These are phyloP conservation scores for Corynascus novoguineensis DNA, from an alignment of 495 filamentous ascomycete genomes.

Conservation along the genomic window DNA sequence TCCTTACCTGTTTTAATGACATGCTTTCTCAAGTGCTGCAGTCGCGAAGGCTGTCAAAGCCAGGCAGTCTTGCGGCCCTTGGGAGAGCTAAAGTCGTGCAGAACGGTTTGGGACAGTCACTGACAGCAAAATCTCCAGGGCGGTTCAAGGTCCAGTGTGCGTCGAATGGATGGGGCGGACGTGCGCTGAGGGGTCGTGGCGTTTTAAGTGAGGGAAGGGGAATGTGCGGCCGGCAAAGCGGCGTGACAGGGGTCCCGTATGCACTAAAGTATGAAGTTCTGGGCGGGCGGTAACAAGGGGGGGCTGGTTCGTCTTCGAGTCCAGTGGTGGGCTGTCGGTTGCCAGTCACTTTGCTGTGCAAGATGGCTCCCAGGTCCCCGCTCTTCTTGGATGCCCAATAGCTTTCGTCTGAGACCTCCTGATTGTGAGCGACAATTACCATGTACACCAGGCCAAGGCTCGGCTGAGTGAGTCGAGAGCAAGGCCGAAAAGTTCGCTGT, in stretches of 20 bases:
- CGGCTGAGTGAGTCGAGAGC: constrained; percentile 17
- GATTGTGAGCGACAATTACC: constrained; percentile 11
- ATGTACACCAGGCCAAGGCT: constrained; percentile 11
- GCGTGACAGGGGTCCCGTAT: constrained; percentile 20
- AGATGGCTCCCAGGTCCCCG: constrained; percentile 24
- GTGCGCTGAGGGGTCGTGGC: constrained; percentile 27
- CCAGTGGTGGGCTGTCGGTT: constrained; percentile 15
- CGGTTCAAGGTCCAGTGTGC: constrained; percentile 19
- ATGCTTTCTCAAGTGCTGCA: constrained; percentile 38
- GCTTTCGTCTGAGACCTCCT: constrained; percentile 6
- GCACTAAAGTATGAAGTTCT: constrained; percentile 17
- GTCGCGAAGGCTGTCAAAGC: constrained; percentile 19
- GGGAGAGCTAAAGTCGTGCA: not conserved
- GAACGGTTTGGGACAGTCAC: not conserved
- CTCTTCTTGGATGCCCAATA: constrained; percentile 11
- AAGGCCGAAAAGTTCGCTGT: constrained; percentile 3
- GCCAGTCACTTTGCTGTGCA: constrained; percentile 5
- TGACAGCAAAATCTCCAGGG: constrained; percentile 12
- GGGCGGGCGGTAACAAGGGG: constrained; percentile 27
- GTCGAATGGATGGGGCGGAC: constrained; percentile 4
- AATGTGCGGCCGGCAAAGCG: constrained; percentile 13
- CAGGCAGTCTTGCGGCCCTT: constrained; percentile 10
- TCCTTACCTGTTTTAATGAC: constrained; percentile 71
- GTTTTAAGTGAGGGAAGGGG: constrained; percentile 13
- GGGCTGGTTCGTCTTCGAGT: constrained; percentile 27